phyloP scores from a whole-genome alignment of 331 rosid species.

The Dryas integrifolia region DNA sequence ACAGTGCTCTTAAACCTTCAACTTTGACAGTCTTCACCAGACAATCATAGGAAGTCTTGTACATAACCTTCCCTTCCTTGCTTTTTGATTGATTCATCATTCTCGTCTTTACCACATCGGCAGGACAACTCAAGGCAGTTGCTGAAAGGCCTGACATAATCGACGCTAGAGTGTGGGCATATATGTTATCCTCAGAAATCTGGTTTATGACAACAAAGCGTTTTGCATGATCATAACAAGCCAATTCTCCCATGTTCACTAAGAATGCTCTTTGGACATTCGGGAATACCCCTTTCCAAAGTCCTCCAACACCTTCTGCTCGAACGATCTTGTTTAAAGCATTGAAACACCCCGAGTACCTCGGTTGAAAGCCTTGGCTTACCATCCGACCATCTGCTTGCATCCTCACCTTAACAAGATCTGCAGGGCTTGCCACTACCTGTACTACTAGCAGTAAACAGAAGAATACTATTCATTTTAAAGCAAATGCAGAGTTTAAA shows the following conservation, averaged over 20 bases:
- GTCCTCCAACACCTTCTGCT: constrained; percentile 67
- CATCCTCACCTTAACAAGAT: constrained; percentile 95
- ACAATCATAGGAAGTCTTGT: constrained; percentile 64
- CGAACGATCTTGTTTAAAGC: constrained; percentile 61
- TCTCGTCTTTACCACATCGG: constrained; percentile 88
- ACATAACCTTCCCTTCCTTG: constrained; percentile 47
- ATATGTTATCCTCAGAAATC: constrained; percentile 61
- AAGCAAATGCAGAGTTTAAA: constrained; percentile 1
- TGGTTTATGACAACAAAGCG: constrained; percentile 52
- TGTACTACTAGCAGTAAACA: constrained; percentile 45
- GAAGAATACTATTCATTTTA: constrained; percentile 18
- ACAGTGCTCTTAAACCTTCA: constrained; percentile 75
- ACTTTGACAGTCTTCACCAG: constrained; percentile 68
- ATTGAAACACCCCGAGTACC: constrained; percentile 65
- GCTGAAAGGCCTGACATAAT: constrained; percentile 74
- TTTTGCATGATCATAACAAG: constrained; percentile 84
- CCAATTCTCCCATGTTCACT: constrained; percentile 91
- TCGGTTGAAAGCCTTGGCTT: constrained; percentile 59
- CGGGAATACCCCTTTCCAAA: constrained; percentile 86
- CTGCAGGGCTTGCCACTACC: constrained; percentile 97
- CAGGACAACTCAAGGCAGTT: constrained; percentile 83
- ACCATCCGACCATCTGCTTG: constrained; percentile 72
- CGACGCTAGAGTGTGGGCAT: constrained; percentile 78
- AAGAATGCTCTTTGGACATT: constrained; percentile 82
- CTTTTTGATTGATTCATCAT: constrained; percentile 70